These are phyloP conservation scores for Echeveria elegans DNA, from an alignment of 164 flowering plant species.

Conservation along the genomic window DNA sequence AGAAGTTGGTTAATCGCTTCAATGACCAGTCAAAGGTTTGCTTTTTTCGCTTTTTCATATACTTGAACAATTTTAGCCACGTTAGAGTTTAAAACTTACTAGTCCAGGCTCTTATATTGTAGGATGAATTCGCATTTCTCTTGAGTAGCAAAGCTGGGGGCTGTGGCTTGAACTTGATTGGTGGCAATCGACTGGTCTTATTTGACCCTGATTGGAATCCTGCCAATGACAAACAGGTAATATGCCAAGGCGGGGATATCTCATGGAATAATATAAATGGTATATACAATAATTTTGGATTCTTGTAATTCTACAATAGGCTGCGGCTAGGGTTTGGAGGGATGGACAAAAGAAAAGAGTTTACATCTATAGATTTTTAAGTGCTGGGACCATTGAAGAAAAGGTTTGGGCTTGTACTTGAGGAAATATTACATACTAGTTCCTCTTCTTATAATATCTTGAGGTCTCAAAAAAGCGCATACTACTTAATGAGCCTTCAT, in stretches of 20 bases:
- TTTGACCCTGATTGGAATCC: constrained; percentile 99
- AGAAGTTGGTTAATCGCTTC: constrained; percentile 77
- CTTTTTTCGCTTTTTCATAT: not conserved
- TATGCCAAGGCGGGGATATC: not conserved
- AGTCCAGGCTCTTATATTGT: constrained; percentile 9
- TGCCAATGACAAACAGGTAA: constrained; percentile 98
- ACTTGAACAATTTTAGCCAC: not conserved
- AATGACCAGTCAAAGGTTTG: constrained; percentile 75
- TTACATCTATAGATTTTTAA: constrained; percentile 87
- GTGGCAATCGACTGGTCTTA: constrained; percentile 86
- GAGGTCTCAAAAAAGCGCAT: not conserved
- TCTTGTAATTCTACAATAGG: constrained; percentile 29
- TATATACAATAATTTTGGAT: not conserved
- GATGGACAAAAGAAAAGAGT: constrained; percentile 99
- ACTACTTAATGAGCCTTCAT: not conserved
- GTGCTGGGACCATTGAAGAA: constrained; percentile 97
- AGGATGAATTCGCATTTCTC: constrained; percentile 98
- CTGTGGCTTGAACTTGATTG: constrained; percentile 96
- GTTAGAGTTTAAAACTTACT: constrained; percentile 6
- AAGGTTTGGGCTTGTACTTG: constrained; percentile 44
- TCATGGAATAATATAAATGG: not conserved
- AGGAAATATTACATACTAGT: not conserved
- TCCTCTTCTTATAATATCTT: not conserved
- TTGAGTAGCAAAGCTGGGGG: constrained; percentile 99
- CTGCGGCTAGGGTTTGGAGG: constrained; percentile 99